Evolutionary conservation across 768 basidiomycete genomes (phyloP).

Genomic region (Cubamyces sp.): DNA sequence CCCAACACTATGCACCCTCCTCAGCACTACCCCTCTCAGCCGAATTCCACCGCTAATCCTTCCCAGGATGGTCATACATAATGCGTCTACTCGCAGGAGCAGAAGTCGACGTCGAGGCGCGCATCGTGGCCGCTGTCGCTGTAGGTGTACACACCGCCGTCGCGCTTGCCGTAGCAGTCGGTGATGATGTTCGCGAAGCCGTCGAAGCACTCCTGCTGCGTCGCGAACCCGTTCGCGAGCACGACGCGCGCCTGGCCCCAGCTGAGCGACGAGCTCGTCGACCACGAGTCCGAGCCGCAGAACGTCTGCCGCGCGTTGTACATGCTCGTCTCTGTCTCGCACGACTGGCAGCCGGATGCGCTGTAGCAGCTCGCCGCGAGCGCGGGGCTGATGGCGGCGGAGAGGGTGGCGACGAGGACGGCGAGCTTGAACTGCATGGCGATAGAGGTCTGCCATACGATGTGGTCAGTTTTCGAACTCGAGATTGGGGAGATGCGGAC

Average conservation of each 20-base stretch:
- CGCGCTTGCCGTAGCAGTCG: conserved; percentile 4
- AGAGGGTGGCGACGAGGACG: neutral
- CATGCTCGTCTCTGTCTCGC: neutral
- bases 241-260: neutral
- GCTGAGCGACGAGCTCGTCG: neutral
- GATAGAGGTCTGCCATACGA: too few species aligned
- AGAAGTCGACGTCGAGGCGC: conserved; percentile 4
- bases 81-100: neutral
- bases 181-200: conserved; percentile 8
- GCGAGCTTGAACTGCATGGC: conserved; percentile 7
- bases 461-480: too few species aligned
- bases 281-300: neutral
- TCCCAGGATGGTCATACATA: too few species aligned
- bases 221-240: conserved; percentile 4
- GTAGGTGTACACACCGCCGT: conserved; percentile 1
- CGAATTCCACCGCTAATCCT: too few species aligned
- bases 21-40: too few species aligned
- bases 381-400: neutral
- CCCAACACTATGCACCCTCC: too few species aligned
- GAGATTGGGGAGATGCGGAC: too few species aligned
- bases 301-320: neutral
- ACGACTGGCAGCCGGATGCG: neutral
- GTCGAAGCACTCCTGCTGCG: conserved; percentile 8
- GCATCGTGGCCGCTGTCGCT: neutral
- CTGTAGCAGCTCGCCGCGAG: conserved; percentile 10